Conservation (phyloP, 2,329 filamentous ascomycete genomes). For the Fusarium protoensiforme region DNA sequence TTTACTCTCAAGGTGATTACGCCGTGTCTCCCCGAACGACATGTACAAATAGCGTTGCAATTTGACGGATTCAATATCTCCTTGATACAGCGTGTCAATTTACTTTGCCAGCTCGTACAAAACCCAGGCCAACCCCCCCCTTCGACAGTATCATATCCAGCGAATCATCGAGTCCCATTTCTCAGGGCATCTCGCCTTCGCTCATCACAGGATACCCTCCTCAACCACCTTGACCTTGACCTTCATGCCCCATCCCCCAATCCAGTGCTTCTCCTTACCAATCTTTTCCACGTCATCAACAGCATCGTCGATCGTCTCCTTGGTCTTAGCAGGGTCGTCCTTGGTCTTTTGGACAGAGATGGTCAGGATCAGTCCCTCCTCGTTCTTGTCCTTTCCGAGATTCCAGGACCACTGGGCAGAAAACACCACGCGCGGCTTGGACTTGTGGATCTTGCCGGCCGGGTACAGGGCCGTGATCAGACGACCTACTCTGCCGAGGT, state of each 20-base stretch:
- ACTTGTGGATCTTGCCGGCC: constrained; percentile 59
- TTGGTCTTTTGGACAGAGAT: constrained; percentile 54
- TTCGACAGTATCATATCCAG: background rate
- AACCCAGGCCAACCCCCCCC: background rate
- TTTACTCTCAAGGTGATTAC: background rate
- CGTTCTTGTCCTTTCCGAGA: constrained; percentile 52
- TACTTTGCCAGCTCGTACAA: background rate
- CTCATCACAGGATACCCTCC: constrained; percentile 42
- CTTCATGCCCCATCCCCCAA: constrained; percentile 52
- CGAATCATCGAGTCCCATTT: background rate
- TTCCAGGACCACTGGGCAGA: constrained; percentile 54
- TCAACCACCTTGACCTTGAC: constrained; percentile 49
- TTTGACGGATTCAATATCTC: background rate
- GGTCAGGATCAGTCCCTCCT: constrained; percentile 55
- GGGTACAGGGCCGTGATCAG: constrained; percentile 71
- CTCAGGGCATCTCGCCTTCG: background rate
- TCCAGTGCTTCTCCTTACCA: constrained; percentile 70
- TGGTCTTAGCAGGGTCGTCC: constrained; percentile 52
- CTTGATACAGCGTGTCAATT: background rate
- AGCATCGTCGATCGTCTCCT: constrained; percentile 53
- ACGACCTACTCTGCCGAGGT: constrained; percentile 69
- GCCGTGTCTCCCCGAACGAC: background rate
- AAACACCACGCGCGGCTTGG: constrained; percentile 54
- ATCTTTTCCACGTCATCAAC: constrained; percentile 61
- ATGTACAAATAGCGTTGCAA: background rate